Evolutionary conservation across 371 early-diverging fungal genomes (phyloP).

Genomic region (Funneliformis caledonium): DNA sequence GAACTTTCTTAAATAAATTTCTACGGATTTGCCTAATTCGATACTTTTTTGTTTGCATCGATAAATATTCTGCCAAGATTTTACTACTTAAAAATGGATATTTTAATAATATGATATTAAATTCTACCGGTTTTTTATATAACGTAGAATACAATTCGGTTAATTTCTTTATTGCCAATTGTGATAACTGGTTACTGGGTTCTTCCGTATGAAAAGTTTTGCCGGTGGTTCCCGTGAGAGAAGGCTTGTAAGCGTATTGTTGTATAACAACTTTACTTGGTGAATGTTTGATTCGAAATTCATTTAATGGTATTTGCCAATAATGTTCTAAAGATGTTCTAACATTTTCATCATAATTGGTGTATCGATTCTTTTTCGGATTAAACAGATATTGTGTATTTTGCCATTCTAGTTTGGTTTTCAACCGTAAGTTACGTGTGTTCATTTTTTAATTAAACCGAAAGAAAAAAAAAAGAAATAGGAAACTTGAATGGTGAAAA

Average conservation of each 20-base stretch:
- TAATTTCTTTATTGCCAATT: not conserved
- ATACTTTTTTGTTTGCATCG: constrained; percentile 12
- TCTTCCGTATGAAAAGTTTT: too few species aligned
- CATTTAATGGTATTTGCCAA: constrained; percentile 15
- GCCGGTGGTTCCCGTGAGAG: not conserved
- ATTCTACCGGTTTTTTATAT: constrained; percentile 25
- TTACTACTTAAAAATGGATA: constrained; percentile 28
- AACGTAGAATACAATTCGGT: not conserved
- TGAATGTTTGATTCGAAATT: constrained; percentile 19
- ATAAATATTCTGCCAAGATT: constrained; percentile 28
- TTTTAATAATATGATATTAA: not conserved
- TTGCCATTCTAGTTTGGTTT: constrained; percentile 22
- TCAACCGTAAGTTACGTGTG: not conserved
- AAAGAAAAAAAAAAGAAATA: too few species aligned
- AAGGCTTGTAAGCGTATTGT: constrained; percentile 25
- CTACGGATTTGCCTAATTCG: constrained; percentile 1
- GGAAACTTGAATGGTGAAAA: too few species aligned
- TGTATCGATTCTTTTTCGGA: not conserved
- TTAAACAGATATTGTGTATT: constrained; percentile 23
- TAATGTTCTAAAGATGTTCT: constrained; percentile 13
- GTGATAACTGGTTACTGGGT: not conserved
- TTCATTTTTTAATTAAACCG: not conserved
- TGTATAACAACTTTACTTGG: constrained; percentile 16
- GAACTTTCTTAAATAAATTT: constrained; percentile 25
- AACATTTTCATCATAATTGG: constrained; percentile 14